A percentile compares a stretch with the other conserved stretches of the same genome.
These are phyloP conservation scores for Setomelanomma holmii DNA, from an alignment of 2,329 filamentous ascomycete genomes.

Conservation along the genomic window DNA sequence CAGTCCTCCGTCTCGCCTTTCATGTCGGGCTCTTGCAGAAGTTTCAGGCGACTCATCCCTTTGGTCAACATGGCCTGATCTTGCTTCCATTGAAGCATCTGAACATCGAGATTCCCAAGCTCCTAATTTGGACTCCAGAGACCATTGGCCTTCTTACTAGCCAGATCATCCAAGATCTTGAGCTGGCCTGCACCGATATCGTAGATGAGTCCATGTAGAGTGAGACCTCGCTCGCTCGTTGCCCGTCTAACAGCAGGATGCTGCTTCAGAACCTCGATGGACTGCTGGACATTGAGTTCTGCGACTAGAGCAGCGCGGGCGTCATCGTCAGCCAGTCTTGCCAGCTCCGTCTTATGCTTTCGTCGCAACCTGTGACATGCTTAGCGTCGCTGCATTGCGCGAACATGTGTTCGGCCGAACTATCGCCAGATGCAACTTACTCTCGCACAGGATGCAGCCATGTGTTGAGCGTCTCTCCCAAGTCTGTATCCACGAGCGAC, in stretches of 20 bases:
- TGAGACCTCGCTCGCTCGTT: slow-evolving; percentile 71
- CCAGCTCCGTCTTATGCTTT: slow-evolving; percentile 60
- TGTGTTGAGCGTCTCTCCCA: slow-evolving; percentile 64
- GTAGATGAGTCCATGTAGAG: slow-evolving; percentile 81
- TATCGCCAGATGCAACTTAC: slow-evolving; percentile 19
- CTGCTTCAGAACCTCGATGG: slow-evolving; percentile 71
- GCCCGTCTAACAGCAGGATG: slow-evolving; percentile 75
- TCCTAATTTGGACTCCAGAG: slow-evolving; percentile 18
- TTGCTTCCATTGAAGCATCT: no score
- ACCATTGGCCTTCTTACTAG: slow-evolving; percentile 7
- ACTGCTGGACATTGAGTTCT: slow-evolving; percentile 77
- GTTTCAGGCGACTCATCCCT: no score
- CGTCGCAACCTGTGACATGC: slow-evolving; percentile 53
- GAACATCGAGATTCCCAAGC: not conserved
- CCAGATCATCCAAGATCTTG: slow-evolving; percentile 56
- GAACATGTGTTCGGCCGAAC: not conserved
- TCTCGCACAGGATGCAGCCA: slow-evolving; percentile 67
- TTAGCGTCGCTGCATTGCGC: not conserved
- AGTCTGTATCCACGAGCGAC: slow-evolving; percentile 61
- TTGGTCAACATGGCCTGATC: no score
- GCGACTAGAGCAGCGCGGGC: slow-evolving; percentile 68
- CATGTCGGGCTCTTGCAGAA: no score
- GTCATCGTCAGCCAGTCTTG: slow-evolving; percentile 52
- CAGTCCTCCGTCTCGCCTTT: no score
- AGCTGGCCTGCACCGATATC: slow-evolving; percentile 67